These are phyloP conservation scores for Claviceps africana DNA, from an alignment of 2,329 filamentous ascomycete genomes.

Conservation along the genomic window DNA sequence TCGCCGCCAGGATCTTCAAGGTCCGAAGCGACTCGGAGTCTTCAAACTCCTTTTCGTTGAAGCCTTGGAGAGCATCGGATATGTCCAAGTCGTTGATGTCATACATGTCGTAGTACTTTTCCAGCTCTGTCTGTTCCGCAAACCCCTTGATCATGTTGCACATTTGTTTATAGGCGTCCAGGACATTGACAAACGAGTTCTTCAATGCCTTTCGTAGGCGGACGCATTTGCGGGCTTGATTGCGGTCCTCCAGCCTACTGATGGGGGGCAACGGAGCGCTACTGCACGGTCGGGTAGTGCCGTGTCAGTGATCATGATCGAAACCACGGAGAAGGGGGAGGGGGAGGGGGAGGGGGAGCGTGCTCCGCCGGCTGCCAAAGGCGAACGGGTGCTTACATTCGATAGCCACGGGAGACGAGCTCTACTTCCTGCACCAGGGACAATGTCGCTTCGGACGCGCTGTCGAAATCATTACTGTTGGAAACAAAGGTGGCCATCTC, in stretches of 20 bases:
- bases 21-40: slow-evolving; percentile 65
- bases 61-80: slow-evolving; percentile 51
- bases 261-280: slow-evolving; percentile 86
- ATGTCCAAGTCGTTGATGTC: slow-evolving; percentile 64
- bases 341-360: no score
- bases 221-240: slow-evolving; percentile 64
- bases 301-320: not conserved
- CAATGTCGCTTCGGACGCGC: slow-evolving; percentile 59
- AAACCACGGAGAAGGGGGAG: not conserved
- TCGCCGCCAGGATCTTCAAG: slow-evolving; percentile 67
- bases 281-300: slow-evolving; percentile 27
- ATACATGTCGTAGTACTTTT: slow-evolving; percentile 86
- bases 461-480: slow-evolving; percentile 69
- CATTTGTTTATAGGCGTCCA: slow-evolving; percentile 59
- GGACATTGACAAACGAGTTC: slow-evolving; percentile 52
- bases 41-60: slow-evolving; percentile 55
- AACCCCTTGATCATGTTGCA: slow-evolving; percentile 56
- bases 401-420: slow-evolving; percentile 79
- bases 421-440: slow-evolving; percentile 90
- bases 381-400: slow-evolving; percentile 43
- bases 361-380: no score
- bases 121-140: slow-evolving; percentile 66
- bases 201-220: slow-evolving; percentile 66
- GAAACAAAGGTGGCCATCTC: slow-evolving; percentile 55
- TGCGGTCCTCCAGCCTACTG: slow-evolving; percentile 73